Conservation (phyloP, 108 stramenopile genomes). For the Chaetoceros muelleri region DNA sequence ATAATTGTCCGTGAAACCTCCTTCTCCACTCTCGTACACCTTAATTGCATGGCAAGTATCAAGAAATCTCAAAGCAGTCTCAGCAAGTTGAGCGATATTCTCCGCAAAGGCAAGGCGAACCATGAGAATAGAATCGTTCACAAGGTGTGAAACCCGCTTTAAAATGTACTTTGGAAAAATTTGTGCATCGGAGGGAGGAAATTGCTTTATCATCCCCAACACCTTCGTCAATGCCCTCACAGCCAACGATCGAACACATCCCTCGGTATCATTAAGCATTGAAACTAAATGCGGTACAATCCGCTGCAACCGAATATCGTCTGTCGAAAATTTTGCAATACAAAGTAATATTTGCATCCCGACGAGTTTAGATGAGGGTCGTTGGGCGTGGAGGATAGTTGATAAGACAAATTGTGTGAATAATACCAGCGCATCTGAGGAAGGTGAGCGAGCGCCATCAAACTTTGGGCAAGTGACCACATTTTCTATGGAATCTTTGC, state of each 20-base stretch:
- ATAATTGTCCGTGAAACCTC: constrained; percentile 2
- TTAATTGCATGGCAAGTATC: constrained; percentile 81
- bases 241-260: constrained; percentile 74
- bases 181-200: constrained; percentile 86
- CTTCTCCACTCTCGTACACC: constrained; percentile 60
- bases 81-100: constrained; percentile 73
- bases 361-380: constrained; percentile 77
- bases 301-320: constrained; percentile 87
- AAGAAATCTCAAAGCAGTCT: constrained; percentile 77
- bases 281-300: constrained; percentile 82
- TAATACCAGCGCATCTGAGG: constrained; percentile 57
- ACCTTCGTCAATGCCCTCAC: constrained; percentile 61
- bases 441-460: constrained; percentile 13
- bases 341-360: constrained; percentile 79
- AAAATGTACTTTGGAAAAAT: constrained; percentile 93
- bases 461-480: background rate
- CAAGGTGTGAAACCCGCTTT: constrained; percentile 79
- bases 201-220: constrained; percentile 49
- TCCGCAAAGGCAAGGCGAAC: constrained; percentile 83
- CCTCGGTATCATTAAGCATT: constrained; percentile 77
- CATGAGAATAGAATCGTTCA: constrained; percentile 69
- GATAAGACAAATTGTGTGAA: constrained; percentile 80
- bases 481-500: background rate
- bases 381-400: constrained; percentile 80
- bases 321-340: constrained; percentile 57